Conservation (phyloP, 1,284 basidiomycete genomes). For the Dichomitus squalens region DNA sequence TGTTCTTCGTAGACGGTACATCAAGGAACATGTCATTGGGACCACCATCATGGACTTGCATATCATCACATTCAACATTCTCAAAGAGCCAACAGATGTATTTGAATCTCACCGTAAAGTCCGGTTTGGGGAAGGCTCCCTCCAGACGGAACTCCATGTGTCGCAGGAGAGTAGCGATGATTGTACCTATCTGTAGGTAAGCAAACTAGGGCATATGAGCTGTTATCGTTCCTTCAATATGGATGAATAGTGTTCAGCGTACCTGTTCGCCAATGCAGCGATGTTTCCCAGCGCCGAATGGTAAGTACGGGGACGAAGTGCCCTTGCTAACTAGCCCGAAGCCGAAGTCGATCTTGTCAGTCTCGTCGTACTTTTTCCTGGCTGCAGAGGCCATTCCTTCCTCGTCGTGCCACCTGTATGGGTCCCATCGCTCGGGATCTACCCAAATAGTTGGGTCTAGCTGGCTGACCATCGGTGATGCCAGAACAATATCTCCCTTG, state of each 20-base stretch:
- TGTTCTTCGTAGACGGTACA: too few species aligned
- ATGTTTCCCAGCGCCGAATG: conserved; percentile 95
- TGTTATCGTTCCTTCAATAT: too few species aligned
- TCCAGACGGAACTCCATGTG: conserved; percentile 76
- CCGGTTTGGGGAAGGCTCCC: conserved; percentile 73
- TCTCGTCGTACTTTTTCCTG: conserved; percentile 76
- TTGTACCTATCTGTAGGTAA: conserved; percentile 88
- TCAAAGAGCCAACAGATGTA: too few species aligned
- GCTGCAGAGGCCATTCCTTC: too few species aligned
- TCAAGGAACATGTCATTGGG: too few species aligned
- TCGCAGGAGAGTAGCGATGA: conserved; percentile 82
- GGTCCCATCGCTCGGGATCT: too few species aligned
- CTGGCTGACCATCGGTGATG: conserved; percentile 88
- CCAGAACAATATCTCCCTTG: conserved; percentile 89
- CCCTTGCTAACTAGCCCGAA: conserved; percentile 94
- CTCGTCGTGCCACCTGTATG: too few species aligned
- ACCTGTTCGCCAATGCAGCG: conserved; percentile 94
- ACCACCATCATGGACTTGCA: too few species aligned
- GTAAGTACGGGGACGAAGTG: conserved; percentile 90
- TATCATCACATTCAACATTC: too few species aligned
- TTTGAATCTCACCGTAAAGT: conserved; percentile 87
- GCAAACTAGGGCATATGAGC: too few species aligned
- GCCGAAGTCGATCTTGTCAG: conserved; percentile 94
- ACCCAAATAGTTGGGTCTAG: conserved; percentile 88
- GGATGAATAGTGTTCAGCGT: too few species aligned